Evolutionary conservation across 129 eudicot species (phyloP), one percentile per base, ranked within the genome.

Genomic region (Artemisia annua): DNA sequence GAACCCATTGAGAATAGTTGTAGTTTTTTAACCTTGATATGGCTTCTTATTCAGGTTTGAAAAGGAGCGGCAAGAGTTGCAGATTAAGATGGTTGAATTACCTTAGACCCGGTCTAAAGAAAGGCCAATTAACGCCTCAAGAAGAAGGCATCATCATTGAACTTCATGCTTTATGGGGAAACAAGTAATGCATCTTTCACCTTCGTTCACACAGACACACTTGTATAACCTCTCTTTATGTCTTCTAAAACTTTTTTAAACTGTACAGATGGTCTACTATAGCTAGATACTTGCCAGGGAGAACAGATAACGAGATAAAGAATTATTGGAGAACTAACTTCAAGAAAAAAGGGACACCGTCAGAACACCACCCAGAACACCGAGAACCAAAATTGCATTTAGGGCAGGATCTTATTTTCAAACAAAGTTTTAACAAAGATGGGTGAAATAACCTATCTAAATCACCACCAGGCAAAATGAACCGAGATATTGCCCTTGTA

Each of bases 1-100:
- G 9, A 39, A 39, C 46, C 46, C 46, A 39, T 0, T 39, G 46
- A 39, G 46, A 39, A n/a, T n/a, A 61, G 53, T 32, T 69, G 64
- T 39, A 14, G 60, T 18, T 66, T 2, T n/a, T 62, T 35, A 39
- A 39, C 46, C 46, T 6, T 39, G 46, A 39, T 39, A 39, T 6
- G 46, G 12, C 13, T 57, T 20, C 2, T 20, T 28, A 69, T 55
- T 48, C 67, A 90, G 93, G 93, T 7, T 75, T 90, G 78, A 90
- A 87, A 63, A 85, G 97, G 75, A 85, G 73, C 65, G 89, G 94
- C 16, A 90, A 90, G 81, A 90, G 96, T 83, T 90, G 93, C 63
- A 85, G 96, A 75, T 74, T 90, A 55, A 83, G 97, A 26, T 90
- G 97, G 94, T 89, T 87, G 85, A 87, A 90, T 59, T 90, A 90